Conservation (phyloP, 495 filamentous ascomycete genomes). For the Podospora bellae-mahoneyi region DNA sequence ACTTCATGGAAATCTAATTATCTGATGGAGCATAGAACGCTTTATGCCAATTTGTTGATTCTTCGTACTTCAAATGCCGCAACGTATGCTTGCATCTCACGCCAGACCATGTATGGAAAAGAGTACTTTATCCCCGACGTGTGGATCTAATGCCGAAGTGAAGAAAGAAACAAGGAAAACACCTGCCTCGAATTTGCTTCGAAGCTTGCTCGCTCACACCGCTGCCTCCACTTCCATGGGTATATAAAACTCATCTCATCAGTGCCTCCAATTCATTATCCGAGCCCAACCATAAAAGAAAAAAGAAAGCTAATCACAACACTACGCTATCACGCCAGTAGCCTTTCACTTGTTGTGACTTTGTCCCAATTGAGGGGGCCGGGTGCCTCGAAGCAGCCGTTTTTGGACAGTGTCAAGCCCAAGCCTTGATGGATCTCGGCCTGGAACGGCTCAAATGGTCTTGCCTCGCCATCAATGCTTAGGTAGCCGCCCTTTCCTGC, state of each 20-base stretch:
- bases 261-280: not conserved
- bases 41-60: not conserved
- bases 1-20: not conserved
- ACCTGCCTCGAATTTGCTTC: not conserved
- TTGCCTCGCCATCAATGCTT: conserved; percentile 86
- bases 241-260: not conserved
- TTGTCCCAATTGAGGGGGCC: conserved; percentile 52
- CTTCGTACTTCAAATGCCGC: not conserved
- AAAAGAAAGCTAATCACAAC: not conserved
- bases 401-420: conserved; percentile 77
- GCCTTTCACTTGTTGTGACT: conserved; percentile 29
- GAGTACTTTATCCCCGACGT: not conserved
- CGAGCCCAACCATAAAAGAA: not conserved
- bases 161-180: not conserved
- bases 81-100: not conserved
- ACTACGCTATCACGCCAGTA: conserved; percentile 21
- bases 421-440: conserved; percentile 82
- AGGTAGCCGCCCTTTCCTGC: conserved; percentile 70
- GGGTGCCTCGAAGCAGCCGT: conserved; percentile 67
- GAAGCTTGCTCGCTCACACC: not conserved
- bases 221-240: not conserved
- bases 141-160: not conserved
- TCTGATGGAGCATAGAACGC: not conserved
- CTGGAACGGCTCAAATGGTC: conserved; percentile 86
- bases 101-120: not conserved